phyloP scores from a whole-genome alignment of 2,329 filamentous ascomycete species.

The Alternaria viburni region DNA sequence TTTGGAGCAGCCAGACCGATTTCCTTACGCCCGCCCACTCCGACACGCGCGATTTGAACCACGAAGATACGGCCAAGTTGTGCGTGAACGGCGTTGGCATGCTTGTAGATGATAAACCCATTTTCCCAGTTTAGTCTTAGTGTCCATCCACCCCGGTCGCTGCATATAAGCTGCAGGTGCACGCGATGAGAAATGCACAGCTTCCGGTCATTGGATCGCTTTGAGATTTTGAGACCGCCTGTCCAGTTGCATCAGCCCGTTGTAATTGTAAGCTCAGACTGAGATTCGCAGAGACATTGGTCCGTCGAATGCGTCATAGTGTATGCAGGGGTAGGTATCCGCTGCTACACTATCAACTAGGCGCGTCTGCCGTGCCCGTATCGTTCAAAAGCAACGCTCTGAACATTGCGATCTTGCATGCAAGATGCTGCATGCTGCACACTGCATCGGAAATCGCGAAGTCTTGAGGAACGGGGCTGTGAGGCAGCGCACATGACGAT shows the following conservation, averaged over 20 bases:
- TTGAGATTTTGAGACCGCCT: conserved; percentile 5
- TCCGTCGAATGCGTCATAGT: neutral
- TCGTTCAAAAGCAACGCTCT: neutral
- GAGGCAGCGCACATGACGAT: neutral
- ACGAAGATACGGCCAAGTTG: neutral
- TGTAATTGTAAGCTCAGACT: conserved; percentile 8
- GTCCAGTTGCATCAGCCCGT: conserved; percentile 5
- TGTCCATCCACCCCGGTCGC: conserved; percentile 6
- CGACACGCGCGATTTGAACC: neutral
- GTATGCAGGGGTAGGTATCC: neutral
- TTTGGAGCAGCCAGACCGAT: neutral
- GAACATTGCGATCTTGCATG: neutral
- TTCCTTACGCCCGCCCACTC: neutral
- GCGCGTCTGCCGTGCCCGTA: neutral
- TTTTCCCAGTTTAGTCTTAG: conserved; percentile 22
- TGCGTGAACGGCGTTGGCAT: conserved; percentile 3
- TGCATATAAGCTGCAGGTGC: conserved; percentile 22
- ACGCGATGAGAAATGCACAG: conserved; percentile 6
- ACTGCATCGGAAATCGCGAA: conserved; percentile 4
- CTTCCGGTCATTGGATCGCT: conserved; percentile 14
- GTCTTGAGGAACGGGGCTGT: neutral
- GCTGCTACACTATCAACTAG: neutral
- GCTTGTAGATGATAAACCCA: conserved; percentile 18
- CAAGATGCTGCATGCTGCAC: neutral
- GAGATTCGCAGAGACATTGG: neutral